Evolutionary conservation across 495 filamentous ascomycete species (phyloP), one percentile per base, ranked within the genome.

Genomic region (Melanomma pulvis-pyrius): DNA sequence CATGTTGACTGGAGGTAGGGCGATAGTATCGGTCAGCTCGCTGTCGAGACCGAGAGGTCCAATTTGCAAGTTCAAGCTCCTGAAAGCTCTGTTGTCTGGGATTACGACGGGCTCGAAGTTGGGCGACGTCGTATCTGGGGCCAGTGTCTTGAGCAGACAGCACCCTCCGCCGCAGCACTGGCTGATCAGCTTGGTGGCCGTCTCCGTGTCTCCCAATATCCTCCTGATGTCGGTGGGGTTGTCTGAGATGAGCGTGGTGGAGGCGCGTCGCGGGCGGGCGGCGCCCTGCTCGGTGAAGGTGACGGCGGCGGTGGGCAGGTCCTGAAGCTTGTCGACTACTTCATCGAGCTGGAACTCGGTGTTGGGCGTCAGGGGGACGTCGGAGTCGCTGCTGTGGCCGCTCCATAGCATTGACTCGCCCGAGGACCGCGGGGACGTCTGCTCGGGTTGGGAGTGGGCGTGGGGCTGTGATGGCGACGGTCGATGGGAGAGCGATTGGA

Each of bases 141-240:
- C 82, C 69, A 87, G 73, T 34, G 83, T 82, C 53, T 88, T 79
- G 56, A 86, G 81, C 71, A 92, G 83, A 75, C 93, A 97, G 79
- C 96, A 97, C 46, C 93, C 93, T 55, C 93, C 92, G 32, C 94
- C 94, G 74, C 94, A 98, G 80, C 96, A 98, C 55, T 77, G 77
- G 69, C 80, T 75, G 61, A 82, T 77, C 36, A 81, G 70, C 59
- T 72, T 73, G 12, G 86, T 86, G 17, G 83, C 85, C 7, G 83
- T 80, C 73, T 84, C 82, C 55, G 83, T 84, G 51, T 86, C 86
- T 21, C 78, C 78, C 26, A 80, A 72, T 25, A 96, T 83, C 63
- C 88, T 80, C 70, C 86, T 82, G 63, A 96, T 88, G 70, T 93
- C 90, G 24, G 86, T 82, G 0, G 88, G 83, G 74, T 84, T 90